These are phyloP conservation scores for Nakaseomyces delphensis DNA, from an alignment of 1,139 yeast genomes.

Conservation along the genomic window DNA sequence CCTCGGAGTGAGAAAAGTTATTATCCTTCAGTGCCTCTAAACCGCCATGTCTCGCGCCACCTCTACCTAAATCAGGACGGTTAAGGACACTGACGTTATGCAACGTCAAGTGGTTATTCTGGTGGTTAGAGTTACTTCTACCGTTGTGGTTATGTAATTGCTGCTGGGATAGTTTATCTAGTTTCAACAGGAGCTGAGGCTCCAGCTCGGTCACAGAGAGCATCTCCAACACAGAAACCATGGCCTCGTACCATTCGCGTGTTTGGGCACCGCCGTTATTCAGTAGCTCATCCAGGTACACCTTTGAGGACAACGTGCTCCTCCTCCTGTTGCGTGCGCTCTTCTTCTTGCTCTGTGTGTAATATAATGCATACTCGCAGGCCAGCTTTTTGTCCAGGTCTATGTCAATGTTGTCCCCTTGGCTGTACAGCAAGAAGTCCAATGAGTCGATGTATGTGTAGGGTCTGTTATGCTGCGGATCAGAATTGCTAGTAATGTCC, in stretches of 20 bases:
- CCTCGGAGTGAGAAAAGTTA: slow-evolving; percentile 6
- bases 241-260: slow-evolving; percentile 6
- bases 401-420: slow-evolving; percentile 9
- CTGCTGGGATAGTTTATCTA: not conserved
- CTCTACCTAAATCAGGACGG: not conserved
- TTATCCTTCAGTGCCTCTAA: not conserved
- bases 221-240: slow-evolving; percentile 3
- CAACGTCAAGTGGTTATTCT: not conserved
- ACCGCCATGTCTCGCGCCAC: slow-evolving; percentile 6
- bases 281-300: slow-evolving; percentile 14
- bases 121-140: slow-evolving; percentile 2
- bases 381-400: slow-evolving; percentile 25
- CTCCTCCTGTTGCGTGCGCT: slow-evolving; percentile 8
- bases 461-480: slow-evolving; percentile 14
- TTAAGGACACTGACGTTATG: not conserved
- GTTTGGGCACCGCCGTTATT: slow-evolving; percentile 4
- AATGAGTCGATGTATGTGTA: slow-evolving; percentile 13
- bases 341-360: slow-evolving; percentile 13
- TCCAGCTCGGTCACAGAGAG: slow-evolving; percentile 6
- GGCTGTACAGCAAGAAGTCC: slow-evolving; percentile 6
- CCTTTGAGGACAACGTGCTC: slow-evolving; percentile 7
- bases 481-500: slow-evolving; percentile 9
- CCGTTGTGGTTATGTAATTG: not conserved
- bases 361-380: slow-evolving; percentile 26
- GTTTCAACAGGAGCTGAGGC: not conserved